Evolutionary conservation across 2,329 filamentous ascomycete genomes (phyloP).

Genomic region (Fusarium domesticum): DNA sequence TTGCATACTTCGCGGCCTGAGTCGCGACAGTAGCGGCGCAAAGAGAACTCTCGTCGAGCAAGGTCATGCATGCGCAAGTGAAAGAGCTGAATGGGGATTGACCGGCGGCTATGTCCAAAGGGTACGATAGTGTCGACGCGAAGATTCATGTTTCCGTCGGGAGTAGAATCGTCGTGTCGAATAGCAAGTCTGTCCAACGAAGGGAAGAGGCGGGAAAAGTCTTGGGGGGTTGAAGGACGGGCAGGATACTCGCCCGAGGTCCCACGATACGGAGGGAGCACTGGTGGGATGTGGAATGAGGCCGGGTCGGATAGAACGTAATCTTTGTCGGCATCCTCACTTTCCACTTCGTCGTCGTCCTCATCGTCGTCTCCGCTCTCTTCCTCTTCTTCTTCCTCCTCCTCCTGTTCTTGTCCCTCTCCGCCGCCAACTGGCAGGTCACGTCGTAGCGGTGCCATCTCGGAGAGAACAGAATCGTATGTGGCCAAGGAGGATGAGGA

Average conservation of each 20-base stretch:
- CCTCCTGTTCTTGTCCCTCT: slow-evolving; percentile 9
- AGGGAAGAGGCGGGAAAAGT: slow-evolving; percentile 84
- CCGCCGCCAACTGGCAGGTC: slow-evolving; percentile 24
- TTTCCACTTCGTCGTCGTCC: slow-evolving; percentile 26
- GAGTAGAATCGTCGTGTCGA: slow-evolving; percentile 83
- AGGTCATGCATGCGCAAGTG: slow-evolving; percentile 95
- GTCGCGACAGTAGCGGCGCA: slow-evolving; percentile 87
- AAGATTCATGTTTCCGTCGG: slow-evolving; percentile 96
- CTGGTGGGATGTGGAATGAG: slow-evolving; percentile 43
- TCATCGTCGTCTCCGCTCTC: slow-evolving; percentile 33
- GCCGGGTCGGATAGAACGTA: slow-evolving; percentile 28
- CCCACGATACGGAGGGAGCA: slow-evolving; percentile 56
- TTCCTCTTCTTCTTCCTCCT: slow-evolving; percentile 17
- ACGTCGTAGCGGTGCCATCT: slow-evolving; percentile 26
- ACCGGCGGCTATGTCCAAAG: slow-evolving; percentile 54
- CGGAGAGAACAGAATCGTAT: slow-evolving; percentile 67
- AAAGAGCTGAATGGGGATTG: slow-evolving; percentile 74
- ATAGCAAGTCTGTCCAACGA: slow-evolving; percentile 78
- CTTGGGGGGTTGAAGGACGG: slow-evolving; percentile 72
- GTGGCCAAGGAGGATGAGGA: slow-evolving; percentile 66
- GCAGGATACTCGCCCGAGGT: slow-evolving; percentile 61
- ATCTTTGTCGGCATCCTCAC: slow-evolving; percentile 26
- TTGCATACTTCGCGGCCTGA: slow-evolving; percentile 92
- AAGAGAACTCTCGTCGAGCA: slow-evolving; percentile 79
- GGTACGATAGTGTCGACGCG: slow-evolving; percentile 76